Evolutionary conservation across 2,329 filamentous ascomycete species (phyloP).

Genomic region (Colletotrichum karsti): DNA sequence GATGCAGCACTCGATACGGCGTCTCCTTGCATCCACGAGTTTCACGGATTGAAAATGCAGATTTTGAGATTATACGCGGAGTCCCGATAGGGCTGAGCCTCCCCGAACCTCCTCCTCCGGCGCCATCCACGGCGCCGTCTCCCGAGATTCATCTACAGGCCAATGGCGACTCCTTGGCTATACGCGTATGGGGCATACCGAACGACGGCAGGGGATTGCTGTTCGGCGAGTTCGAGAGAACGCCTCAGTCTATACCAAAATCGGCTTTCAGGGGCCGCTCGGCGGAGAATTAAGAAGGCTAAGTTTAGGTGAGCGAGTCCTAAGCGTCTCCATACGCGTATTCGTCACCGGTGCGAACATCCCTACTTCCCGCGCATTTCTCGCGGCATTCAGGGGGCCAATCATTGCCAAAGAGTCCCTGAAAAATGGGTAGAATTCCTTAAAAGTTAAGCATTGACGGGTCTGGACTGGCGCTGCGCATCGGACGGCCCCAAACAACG

Average conservation of each 20-base stretch:
- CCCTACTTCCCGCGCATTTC: neutral
- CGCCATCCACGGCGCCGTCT: neutral
- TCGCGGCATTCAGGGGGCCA: neutral
- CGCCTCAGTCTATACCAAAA: neutral
- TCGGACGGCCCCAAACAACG: neutral
- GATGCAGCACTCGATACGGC: neutral
- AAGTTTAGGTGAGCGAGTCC: neutral
- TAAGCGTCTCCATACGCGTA: conserved; percentile 8
- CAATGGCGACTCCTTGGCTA: neutral
- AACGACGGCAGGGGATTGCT: neutral
- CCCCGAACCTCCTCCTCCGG: neutral
- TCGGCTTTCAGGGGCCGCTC: neutral
- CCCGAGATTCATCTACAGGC: neutral
- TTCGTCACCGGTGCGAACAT: conserved; percentile 10
- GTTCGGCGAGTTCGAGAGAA: neutral
- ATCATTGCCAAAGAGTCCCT: neutral
- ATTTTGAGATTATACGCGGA: conserved; percentile 24
- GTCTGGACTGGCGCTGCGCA: neutral
- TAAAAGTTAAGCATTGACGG: neutral
- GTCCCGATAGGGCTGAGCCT: conserved; percentile 17
- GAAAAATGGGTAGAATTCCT: neutral
- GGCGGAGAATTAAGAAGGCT: neutral
- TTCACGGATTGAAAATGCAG: conserved; percentile 1
- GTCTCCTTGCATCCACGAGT: neutral
- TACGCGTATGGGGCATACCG: conserved; percentile 3